phyloP scores from a whole-genome alignment of 306 rosid genomes.

The Vachellia collinsii region DNA sequence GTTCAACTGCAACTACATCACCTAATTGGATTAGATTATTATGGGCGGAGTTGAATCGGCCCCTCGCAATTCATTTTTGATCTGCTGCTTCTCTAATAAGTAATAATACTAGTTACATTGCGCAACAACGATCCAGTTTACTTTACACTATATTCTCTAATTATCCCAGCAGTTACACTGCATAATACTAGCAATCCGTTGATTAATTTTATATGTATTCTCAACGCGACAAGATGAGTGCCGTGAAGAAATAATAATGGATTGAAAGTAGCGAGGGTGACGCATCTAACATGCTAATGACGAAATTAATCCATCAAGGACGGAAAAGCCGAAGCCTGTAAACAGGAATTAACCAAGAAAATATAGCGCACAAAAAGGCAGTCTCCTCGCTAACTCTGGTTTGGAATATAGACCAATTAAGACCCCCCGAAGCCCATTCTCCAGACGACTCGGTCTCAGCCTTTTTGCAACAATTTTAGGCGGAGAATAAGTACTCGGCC shows the following conservation, averaged over 20 bases:
- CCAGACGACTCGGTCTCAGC: background rate
- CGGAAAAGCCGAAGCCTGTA: background rate
- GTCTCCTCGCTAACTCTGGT: too few species aligned
- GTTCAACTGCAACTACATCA: constrained; percentile 49
- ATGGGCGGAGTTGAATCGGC: constrained; percentile 4
- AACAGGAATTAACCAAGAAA: background rate
- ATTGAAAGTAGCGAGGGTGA: too few species aligned
- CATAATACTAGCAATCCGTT: background rate
- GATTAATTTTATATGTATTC: background rate
- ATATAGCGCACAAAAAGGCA: too few species aligned
- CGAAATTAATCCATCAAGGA: background rate
- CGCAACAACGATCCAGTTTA: too few species aligned
- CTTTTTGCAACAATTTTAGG: background rate
- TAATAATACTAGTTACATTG: too few species aligned
- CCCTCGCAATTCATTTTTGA: background rate
- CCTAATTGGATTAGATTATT: constrained; percentile 29
- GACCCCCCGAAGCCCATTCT: background rate
- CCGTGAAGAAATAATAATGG: background rate
- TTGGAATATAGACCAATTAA: too few species aligned
- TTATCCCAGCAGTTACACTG: too few species aligned
- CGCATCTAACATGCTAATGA: too few species aligned
- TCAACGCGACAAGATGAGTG: background rate
- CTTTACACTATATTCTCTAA: too few species aligned
- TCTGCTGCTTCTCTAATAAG: too few species aligned
- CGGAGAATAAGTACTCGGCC: too few species aligned